These are phyloP conservation scores for Russula brevipes DNA, from an alignment of 768 basidiomycete species.

Conservation along the genomic window DNA sequence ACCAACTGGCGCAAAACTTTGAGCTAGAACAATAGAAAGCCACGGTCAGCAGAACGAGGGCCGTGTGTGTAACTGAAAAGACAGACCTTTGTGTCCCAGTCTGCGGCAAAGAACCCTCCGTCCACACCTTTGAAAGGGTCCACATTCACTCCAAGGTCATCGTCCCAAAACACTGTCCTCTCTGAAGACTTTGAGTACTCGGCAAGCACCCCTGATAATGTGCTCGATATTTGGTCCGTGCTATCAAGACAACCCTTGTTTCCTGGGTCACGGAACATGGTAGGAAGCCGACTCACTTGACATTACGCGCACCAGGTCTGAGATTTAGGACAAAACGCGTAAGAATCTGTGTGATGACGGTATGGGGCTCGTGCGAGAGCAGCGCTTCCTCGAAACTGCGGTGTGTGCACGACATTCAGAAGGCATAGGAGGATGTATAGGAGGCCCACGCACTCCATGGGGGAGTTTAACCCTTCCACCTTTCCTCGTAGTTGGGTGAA, in stretches of 20 bases:
- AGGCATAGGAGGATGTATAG: conserved; percentile 23
- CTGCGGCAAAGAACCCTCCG: conserved; percentile 73
- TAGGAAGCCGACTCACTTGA: conserved; percentile 57
- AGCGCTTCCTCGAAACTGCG: conserved; percentile 75
- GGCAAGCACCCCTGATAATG: conserved; percentile 59
- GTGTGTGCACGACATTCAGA: conserved; percentile 17
- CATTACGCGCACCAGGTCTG: conserved; percentile 83
- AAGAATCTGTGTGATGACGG: conserved; percentile 67
- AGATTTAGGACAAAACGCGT: conserved; percentile 76
- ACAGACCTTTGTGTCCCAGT: conserved; percentile 78
- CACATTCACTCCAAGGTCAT: conserved; percentile 56
- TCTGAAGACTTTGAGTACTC: conserved; percentile 71
- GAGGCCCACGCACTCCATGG: conserved; percentile 68
- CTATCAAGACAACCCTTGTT: conserved; percentile 42
- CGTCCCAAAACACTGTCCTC: conserved; percentile 78
- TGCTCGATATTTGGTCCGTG: conserved; percentile 76
- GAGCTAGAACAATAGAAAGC: conserved; percentile 45
- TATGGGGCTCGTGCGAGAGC: conserved; percentile 63
- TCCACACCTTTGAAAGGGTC: conserved; percentile 65
- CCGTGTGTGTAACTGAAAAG: conserved; percentile 24
- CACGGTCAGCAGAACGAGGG: conserved; percentile 26
- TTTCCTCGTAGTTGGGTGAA: conserved; percentile 72
- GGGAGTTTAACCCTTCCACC: conserved; percentile 71
- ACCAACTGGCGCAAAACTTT: conserved; percentile 79
- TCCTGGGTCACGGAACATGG: conserved; percentile 31